phyloP scores from a whole-genome alignment of 805 yeast species.

The Jamesozyma spencerorum region DNA sequence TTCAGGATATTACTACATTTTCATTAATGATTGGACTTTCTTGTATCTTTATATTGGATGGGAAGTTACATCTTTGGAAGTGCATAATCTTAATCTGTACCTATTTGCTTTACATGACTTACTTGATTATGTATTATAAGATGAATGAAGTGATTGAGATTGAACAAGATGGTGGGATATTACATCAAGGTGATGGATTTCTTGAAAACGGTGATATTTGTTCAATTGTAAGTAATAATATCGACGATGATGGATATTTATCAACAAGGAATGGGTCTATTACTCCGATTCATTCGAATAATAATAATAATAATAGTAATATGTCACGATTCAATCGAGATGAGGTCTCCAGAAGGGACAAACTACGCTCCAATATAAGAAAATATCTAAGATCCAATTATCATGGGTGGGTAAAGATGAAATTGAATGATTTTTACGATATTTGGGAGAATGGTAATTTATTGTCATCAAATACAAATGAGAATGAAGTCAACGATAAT shows the following conservation, averaged over 20 bases:
- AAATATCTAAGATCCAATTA: slow-evolving; percentile 19
- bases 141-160: background rate
- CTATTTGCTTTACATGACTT: slow-evolving; percentile 1
- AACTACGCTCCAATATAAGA: slow-evolving; percentile 15
- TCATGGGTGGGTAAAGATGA: slow-evolving; percentile 22
- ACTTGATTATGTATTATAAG: background rate
- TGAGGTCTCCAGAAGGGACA: slow-evolving; percentile 11
- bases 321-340: slow-evolving; percentile 13
- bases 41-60: slow-evolving; percentile 45
- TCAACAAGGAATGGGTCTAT: no score
- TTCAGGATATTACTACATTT: slow-evolving; percentile 56
- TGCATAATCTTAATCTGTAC: slow-evolving; percentile 33
- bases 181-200: no score
- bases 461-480: slow-evolving; percentile 6
- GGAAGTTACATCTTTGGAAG: slow-evolving; percentile 44
- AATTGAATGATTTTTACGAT: slow-evolving; percentile 21
- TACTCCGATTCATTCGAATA: no score
- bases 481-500: slow-evolving; percentile 1
- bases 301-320: slow-evolving; percentile 6
- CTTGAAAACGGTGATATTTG: slow-evolving; percentile 1
- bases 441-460: slow-evolving; percentile 21
- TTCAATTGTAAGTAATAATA: background rate
- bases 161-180: background rate
- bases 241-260: no score
- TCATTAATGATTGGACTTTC: slow-evolving; percentile 39